Evolutionary conservation across 164 flowering plant genomes (phyloP), one percentile per base, ranked within the genome.

Genomic region (Sedum album): DNA sequence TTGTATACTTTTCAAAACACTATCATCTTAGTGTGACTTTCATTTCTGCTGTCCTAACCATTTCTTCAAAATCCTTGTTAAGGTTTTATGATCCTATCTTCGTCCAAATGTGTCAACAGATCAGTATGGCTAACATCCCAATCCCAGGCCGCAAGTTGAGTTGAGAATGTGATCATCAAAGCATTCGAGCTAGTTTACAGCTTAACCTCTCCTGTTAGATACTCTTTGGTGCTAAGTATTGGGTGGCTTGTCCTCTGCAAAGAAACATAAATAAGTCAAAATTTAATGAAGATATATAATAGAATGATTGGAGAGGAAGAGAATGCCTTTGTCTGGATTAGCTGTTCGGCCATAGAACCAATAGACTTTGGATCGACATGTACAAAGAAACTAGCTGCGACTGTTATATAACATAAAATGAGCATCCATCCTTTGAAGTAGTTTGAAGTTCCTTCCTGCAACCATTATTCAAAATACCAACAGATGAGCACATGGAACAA

Each of bases 351-450:
- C 2, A 38, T 38, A 17, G 67, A 65, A 65, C 67, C 67, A 10
- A 38, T 38, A 17, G 67, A 65, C 33, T 57, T 57, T 5, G 67
- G 67, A 42, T 65, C 67, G 6, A 65, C 48, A 31, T 65, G 67
- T 1, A 65, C 67, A 65, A 65, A 65, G 49, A 65, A 65, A 42
- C 67, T 65, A 23, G 67, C 67, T 10, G 67, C 67, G 1, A 65
- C 67, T 65, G 38, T 65, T 14, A 38, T 25, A n/a, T 65, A 65
- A 42, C 67, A 65, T 13, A 57, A 30, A 5, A 57, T 28, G 33
- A 57, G 62, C 62, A 57, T 57, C 33, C 26, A 11, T 57, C 62
- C 62, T 28, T 57, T 57, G 62, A 57, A 57, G 62, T 57, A 57
- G 62, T 57, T 65, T 38, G 49, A 65, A 65, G 44, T 42, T 65